phyloP scores from a whole-genome alignment of 164 flowering plant species.

The Vitis rotundifolia region DNA sequence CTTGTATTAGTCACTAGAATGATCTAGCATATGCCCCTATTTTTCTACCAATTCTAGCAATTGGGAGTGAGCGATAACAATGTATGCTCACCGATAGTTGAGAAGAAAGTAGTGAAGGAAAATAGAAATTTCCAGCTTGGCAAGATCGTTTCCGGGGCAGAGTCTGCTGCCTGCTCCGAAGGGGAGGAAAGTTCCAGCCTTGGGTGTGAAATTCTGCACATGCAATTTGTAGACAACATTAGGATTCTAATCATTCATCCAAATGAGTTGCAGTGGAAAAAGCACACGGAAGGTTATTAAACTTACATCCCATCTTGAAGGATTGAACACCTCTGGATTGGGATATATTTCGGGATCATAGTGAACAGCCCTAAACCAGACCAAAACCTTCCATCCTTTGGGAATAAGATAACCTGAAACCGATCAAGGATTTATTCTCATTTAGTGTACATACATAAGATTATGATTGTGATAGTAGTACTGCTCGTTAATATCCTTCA shows the following conservation, averaged over 20 bases:
- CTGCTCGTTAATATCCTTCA: background rate
- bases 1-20: background rate
- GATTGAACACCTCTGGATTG: constrained; percentile 64
- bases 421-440: background rate
- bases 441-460: too few species aligned
- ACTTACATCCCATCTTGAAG: constrained; percentile 96
- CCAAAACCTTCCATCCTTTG: constrained; percentile 79
- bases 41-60: too few species aligned
- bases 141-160: constrained; percentile 90
- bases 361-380: constrained; percentile 85
- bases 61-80: too few species aligned
- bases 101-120: constrained; percentile 87
- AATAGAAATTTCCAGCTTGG: constrained; percentile 76
- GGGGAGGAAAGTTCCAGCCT: constrained; percentile 72
- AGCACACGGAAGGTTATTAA: background rate
- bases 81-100: constrained; percentile 53
- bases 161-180: constrained; percentile 78
- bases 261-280: too few species aligned
- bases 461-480: too few species aligned
- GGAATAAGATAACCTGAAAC: constrained; percentile 62
- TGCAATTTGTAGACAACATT: too few species aligned
- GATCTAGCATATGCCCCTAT: too few species aligned
- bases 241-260: too few species aligned
- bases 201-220: constrained; percentile 38
- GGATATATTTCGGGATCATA: constrained; percentile 68